phyloP scores from a whole-genome alignment of 345 rosid species.

The Cardamine resedifolia region DNA sequence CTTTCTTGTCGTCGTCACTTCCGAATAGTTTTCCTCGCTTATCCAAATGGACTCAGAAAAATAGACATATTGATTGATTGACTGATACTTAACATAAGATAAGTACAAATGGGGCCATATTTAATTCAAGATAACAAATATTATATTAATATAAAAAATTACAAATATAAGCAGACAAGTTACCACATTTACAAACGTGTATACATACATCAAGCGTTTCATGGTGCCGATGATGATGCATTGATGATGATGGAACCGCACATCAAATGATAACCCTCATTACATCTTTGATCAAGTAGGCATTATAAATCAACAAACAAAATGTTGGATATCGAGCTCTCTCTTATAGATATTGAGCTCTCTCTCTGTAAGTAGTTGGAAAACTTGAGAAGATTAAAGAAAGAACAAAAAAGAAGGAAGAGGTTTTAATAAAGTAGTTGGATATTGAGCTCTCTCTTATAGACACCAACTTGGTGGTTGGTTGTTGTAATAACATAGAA shows the following conservation, averaged over 20 bases:
- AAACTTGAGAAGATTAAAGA: background rate
- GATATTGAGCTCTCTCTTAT: too few species aligned
- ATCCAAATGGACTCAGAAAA: conserved; percentile 4
- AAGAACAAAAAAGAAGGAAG: background rate
- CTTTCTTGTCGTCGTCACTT: background rate
- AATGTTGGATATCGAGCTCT: background rate
- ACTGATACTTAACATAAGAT: conserved; percentile 11
- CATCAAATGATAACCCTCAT: background rate
- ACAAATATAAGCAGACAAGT: conserved; percentile 17
- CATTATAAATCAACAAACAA: background rate
- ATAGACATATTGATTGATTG: background rate
- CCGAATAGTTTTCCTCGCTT: background rate
- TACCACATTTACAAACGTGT: conserved; percentile 1
- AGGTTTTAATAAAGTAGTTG: too few species aligned
- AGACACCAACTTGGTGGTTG: conserved; percentile 28
- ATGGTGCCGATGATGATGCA: background rate
- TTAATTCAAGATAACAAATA: background rate
- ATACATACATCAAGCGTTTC: background rate
- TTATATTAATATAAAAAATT: background rate
- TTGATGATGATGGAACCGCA: conserved; percentile 4
- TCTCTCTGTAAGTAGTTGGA: background rate
- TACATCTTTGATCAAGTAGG: background rate
- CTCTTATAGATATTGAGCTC: too few species aligned
- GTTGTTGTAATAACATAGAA: conserved; percentile 10
- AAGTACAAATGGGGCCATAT: background rate